A percentile compares a stretch with the other conserved stretches of the same genome.
Conservation (phyloP, 2,329 filamentous ascomycete genomes). For the Fusarium papillatum region DNA sequence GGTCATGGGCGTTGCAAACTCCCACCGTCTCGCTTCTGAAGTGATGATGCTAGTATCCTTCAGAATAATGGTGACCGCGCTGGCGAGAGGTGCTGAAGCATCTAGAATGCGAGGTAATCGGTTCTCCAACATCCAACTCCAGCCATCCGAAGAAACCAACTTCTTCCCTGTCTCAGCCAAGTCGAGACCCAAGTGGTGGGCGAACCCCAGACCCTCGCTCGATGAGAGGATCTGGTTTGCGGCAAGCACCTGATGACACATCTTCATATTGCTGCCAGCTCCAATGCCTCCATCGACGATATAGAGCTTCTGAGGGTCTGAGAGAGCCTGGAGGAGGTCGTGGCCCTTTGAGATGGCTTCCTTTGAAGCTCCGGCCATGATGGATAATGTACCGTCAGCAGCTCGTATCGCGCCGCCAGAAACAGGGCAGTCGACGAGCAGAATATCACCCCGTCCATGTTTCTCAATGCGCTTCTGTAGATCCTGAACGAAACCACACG, state of each 20-base stretch:
- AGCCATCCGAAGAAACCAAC: conserved; percentile 62
- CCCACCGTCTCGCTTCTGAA: conserved; percentile 68
- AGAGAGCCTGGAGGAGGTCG: conserved; percentile 73
- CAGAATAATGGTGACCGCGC: conserved; percentile 70
- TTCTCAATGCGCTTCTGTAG: conserved; percentile 14
- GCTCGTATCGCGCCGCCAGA: conserved; percentile 54
- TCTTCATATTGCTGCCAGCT: conserved; percentile 77
- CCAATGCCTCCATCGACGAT: conserved; percentile 72
- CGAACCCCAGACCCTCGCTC: conserved; percentile 73
- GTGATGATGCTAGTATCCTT: conserved; percentile 78
- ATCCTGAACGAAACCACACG: conserved; percentile 20
- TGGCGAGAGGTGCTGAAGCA: conserved; percentile 67
- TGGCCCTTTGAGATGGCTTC: conserved; percentile 69
- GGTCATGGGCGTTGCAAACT: conserved; percentile 73
- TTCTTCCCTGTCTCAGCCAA: conserved; percentile 54
- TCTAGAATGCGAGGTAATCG: conserved; percentile 68
- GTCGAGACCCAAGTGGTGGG: conserved; percentile 67
- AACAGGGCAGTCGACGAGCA: conserved; percentile 53
- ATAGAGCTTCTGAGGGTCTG: conserved; percentile 72
- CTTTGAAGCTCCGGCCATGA: conserved; percentile 77
- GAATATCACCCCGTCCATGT: conserved; percentile 16
- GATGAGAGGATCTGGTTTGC: conserved; percentile 73
- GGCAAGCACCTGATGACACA: conserved; percentile 76
- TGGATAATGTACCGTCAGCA: conserved; percentile 75
- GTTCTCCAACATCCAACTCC: conserved; percentile 75